Evolutionary conservation across 306 rosid genomes (phyloP).

Genomic region (Pachyrhizus erosus): DNA sequence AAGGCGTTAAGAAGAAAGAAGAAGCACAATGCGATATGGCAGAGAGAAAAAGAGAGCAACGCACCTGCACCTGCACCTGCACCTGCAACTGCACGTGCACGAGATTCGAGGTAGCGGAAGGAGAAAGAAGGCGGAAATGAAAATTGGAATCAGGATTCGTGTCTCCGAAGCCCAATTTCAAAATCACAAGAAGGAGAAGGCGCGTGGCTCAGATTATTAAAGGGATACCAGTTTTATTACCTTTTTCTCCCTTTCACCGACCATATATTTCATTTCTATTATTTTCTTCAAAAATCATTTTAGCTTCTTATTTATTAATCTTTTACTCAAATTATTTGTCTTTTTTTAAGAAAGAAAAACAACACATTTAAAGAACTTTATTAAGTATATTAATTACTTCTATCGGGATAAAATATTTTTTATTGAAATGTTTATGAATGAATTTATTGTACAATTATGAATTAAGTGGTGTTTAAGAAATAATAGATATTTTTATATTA

Average conservation of each 20-base stretch:
- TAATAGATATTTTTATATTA: neutral
- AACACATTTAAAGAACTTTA: neutral
- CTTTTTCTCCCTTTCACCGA: too few relatives aligned
- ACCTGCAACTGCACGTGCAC: constrained; percentile 35
- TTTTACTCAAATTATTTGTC: neutral
- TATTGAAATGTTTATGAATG: neutral
- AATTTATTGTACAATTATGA: too few relatives aligned
- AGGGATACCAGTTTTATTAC: neutral
- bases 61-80: constrained; percentile 40
- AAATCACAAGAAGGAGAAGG: constrained; percentile 22
- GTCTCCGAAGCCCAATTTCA: constrained; percentile 10
- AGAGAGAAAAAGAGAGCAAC: constrained; percentile 12
- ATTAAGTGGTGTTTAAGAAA: too few relatives aligned
- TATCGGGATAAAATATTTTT: neutral
- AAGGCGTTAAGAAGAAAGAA: constrained; percentile 7
- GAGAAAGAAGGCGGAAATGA: neutral
- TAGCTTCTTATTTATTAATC: neutral
- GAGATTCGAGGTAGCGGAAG: constrained; percentile 20
- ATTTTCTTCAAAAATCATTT: too few relatives aligned
- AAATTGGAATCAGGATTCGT: neutral
- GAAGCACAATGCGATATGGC: constrained; percentile 23
- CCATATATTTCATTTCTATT: neutral
- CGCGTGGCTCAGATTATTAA: constrained; percentile 42
- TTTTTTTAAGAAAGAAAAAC: neutral
- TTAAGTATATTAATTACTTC: neutral